These are phyloP conservation scores for Taxillus chinensis DNA, from an alignment of 164 flowering plant genomes.

Conservation along the genomic window DNA sequence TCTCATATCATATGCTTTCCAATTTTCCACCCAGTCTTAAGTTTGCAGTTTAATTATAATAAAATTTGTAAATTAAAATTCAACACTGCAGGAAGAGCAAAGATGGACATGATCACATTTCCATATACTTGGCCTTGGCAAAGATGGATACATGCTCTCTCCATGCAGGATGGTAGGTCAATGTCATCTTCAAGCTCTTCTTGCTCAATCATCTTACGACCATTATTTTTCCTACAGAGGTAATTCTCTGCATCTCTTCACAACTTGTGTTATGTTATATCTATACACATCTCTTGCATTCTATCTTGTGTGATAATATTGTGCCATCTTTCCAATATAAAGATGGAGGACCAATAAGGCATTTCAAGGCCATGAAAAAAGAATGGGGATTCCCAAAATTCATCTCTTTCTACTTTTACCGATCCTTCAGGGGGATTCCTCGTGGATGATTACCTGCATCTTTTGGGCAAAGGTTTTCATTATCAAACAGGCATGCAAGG, in stretches of 20 bases:
- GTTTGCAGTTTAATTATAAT: too few relatives aligned
- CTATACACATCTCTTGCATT: background rate
- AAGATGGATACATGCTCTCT: background rate
- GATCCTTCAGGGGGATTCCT: background rate
- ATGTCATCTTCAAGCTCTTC: background rate
- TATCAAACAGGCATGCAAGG: background rate
- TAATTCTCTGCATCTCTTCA: background rate
- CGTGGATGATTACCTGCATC: background rate
- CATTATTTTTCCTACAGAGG: background rate
- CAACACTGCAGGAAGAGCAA: background rate
- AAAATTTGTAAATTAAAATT: too few relatives aligned
- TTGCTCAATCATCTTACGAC: background rate
- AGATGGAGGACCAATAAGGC: background rate
- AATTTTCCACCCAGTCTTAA: too few relatives aligned
- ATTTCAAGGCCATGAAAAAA: conserved; percentile 2
- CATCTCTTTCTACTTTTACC: background rate
- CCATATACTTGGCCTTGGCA: background rate
- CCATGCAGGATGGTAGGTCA: conserved; percentile 1
- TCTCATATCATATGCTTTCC: too few relatives aligned
- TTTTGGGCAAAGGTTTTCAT: conserved; percentile 1
- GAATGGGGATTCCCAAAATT: conserved; percentile 2
- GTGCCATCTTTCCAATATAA: background rate
- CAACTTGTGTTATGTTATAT: too few relatives aligned
- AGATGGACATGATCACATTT: background rate
- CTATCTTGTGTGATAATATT: background rate